Evolutionary conservation across 2,329 filamentous ascomycete genomes (phyloP), one percentile per base, ranked within the genome.

Genomic region (Lachnellula cervina): DNA sequence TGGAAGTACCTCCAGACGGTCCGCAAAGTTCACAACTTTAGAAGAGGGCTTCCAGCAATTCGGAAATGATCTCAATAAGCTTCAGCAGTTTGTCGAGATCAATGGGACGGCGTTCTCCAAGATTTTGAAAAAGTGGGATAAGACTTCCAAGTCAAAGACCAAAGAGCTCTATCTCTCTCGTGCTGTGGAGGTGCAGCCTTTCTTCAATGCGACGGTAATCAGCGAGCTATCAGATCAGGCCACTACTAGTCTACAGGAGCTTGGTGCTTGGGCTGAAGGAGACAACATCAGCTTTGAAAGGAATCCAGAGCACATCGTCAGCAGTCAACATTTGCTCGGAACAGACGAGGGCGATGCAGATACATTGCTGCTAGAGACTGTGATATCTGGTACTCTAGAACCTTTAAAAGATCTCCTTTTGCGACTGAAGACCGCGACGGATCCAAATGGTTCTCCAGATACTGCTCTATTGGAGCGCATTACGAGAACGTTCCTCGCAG

Each of bases 51-150:
- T 97, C 68, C 91, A 96, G 66, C 90, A 97, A 71, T 99, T 99
- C 71, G 92, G 92, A 69, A 93, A 89, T 69, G 94, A 99, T 70
- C 76, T 99, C 46, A 96, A 96, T 76, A 99, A 99, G 74, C 82
- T 99, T 16, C 91, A 97, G 77, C 94, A 97, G 77, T 99, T 97
- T 73, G 91, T 99, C 62, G 93, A 97, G 72, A 89, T 97, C 70
- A 99, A 99, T 70, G 93, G 94, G 68, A 97, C 90, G 1, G 94
- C 92, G 16, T 97, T 97, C 71, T 97, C 93, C 28, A 99, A 99
- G 73, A 99, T 99, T 57, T 77, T 99, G 61, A 99, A 99, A 76
- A 99, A 99, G 82, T 99, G 94, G 94, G 94, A 99, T 75, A 99
- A 99, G 81, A 97, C 92, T 1, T 97, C 93, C 64, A 99, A 97